Evolutionary conservation across 805 yeast species (phyloP).

Genomic region (Lachancea meyersii): DNA sequence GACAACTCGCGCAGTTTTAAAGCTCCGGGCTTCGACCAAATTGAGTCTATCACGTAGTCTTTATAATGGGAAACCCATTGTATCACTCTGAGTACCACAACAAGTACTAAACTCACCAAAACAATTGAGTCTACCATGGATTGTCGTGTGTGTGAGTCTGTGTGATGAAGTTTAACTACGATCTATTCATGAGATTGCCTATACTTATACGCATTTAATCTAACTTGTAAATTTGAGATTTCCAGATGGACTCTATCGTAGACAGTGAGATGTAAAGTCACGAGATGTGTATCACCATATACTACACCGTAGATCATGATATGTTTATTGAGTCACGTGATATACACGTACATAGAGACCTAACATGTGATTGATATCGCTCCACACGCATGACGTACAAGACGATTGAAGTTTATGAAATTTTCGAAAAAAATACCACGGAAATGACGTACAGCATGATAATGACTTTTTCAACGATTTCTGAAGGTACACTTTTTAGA

Average conservation of each 20-base stretch:
- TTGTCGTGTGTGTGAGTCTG: neutral
- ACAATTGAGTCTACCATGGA: conserved; percentile 4
- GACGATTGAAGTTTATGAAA: neutral
- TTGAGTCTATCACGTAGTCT: conserved; percentile 19
- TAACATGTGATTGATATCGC: neutral
- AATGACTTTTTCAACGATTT: too few relatives aligned
- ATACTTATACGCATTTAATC: too few relatives aligned
- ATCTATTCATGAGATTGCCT: too few relatives aligned
- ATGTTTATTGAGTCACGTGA: too few relatives aligned
- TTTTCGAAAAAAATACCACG: too few relatives aligned
- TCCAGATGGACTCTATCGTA: neutral
- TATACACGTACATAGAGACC: neutral
- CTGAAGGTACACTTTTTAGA: too few relatives aligned
- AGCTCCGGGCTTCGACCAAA: conserved; percentile 15
- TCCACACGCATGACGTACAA: too few relatives aligned
- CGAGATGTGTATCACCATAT: neutral
- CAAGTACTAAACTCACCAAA: conserved; percentile 13
- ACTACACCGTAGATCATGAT: neutral
- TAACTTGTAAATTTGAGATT: too few relatives aligned
- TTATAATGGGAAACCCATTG: conserved; percentile 23
- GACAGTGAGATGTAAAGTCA: neutral
- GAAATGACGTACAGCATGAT: too few relatives aligned
- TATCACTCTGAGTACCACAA: conserved; percentile 18
- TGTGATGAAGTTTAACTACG: neutral
- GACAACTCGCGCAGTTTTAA: conserved; percentile 32